Evolutionary conservation across 768 basidiomycete species (phyloP).

Genomic region (Cystoderma amianthinum): DNA sequence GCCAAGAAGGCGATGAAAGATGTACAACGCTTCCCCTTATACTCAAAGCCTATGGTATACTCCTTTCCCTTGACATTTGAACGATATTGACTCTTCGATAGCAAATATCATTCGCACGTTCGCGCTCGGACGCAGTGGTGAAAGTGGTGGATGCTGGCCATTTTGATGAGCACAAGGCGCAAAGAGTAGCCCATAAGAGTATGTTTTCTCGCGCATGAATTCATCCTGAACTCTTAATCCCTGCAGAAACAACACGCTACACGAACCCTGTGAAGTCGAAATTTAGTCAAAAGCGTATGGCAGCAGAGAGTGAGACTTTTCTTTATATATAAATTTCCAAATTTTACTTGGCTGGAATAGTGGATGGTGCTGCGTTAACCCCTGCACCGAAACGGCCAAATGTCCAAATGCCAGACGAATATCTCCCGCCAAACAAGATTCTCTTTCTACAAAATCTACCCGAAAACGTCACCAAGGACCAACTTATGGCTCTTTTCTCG

Average conservation of each 20-base stretch:
- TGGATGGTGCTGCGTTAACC: slow-evolving; percentile 60
- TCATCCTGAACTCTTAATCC: slow-evolving; percentile 3
- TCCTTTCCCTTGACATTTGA: not conserved
- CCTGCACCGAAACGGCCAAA: slow-evolving; percentile 72
- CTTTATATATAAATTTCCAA: slow-evolving; percentile 3
- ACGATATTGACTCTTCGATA: slow-evolving; percentile 19
- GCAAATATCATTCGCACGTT: slow-evolving; percentile 94
- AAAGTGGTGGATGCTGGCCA: slow-evolving; percentile 59
- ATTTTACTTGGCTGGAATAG: slow-evolving; percentile 23
- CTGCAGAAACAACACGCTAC: slow-evolving; percentile 69
- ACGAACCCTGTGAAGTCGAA: slow-evolving; percentile 89
- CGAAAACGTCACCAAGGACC: slow-evolving; percentile 87
- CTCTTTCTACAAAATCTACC: slow-evolving; percentile 97
- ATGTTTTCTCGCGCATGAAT: slow-evolving; percentile 14
- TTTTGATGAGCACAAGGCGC: slow-evolving; percentile 71
- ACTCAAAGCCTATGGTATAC: slow-evolving; percentile 90
- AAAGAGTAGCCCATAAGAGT: slow-evolving; percentile 83
- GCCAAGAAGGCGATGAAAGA: slow-evolving; percentile 90
- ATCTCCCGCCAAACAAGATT: slow-evolving; percentile 98
- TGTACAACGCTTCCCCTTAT: slow-evolving; percentile 89
- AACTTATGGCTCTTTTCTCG: slow-evolving; percentile 85
- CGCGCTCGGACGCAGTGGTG: slow-evolving; percentile 87
- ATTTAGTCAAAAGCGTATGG: slow-evolving; percentile 72
- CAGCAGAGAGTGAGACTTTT: slow-evolving; percentile 59
- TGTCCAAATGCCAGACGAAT: slow-evolving; percentile 99